Conservation (phyloP, 345 rosid species). For the Populus simonii region DNA sequence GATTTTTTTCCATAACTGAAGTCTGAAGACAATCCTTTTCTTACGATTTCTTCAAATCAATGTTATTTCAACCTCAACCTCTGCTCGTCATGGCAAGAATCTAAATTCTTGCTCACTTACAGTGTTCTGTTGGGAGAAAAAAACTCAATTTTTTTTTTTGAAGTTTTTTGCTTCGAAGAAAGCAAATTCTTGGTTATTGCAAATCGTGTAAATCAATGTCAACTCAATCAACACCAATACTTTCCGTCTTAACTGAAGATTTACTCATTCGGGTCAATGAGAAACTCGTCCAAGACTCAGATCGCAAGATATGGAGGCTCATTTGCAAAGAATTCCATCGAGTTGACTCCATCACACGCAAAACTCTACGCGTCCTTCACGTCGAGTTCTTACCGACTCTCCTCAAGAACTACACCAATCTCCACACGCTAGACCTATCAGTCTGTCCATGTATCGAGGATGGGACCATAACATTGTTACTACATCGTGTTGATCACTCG, state of each 20-base stretch:
- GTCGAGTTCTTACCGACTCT: conserved; percentile 57
- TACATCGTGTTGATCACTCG: conserved; percentile 14
- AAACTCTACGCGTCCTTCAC: conserved; percentile 57
- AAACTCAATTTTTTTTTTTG: neutral
- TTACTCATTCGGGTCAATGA: conserved; percentile 54
- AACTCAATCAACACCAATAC: conserved; percentile 31
- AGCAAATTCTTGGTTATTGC: neutral
- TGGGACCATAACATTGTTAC: conserved; percentile 42
- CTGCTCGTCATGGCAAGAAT: neutral
- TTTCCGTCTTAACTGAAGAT: conserved; percentile 66
- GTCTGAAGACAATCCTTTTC: too few relatives aligned
- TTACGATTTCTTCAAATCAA: too few relatives aligned
- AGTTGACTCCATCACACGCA: conserved; percentile 58
- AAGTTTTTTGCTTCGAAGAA: neutral
- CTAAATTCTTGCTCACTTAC: neutral
- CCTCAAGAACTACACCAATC: conserved; percentile 42
- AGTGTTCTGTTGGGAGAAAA: neutral
- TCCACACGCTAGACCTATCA: conserved; percentile 70
- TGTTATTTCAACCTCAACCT: neutral
- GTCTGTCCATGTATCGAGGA: conserved; percentile 74
- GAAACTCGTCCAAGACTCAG: conserved; percentile 36
- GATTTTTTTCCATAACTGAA: neutral
- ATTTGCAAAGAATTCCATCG: conserved; percentile 67
- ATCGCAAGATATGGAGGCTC: conserved; percentile 69
- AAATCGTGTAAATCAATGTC: neutral